phyloP scores from a whole-genome alignment of 352 stramenopile genomes.

The Globisporangium recalcitrans region DNA sequence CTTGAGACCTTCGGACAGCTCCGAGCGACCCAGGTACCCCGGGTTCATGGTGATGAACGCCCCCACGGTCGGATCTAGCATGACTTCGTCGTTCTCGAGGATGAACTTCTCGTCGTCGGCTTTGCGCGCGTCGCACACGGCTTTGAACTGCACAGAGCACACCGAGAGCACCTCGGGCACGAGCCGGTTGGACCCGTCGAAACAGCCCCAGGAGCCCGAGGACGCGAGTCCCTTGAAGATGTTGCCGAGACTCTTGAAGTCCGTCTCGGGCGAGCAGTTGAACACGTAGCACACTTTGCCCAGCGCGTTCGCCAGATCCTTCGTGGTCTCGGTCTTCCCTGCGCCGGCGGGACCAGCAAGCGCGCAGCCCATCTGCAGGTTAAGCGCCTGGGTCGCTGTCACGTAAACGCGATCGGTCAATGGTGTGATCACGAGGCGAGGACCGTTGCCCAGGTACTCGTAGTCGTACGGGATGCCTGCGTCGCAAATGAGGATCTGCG shows the following conservation, averaged over 20 bases:
- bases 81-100: constrained; percentile 93
- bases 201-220: constrained; percentile 94
- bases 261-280: constrained; percentile 95
- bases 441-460: constrained; percentile 95
- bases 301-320: constrained; percentile 92
- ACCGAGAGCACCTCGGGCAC: constrained; percentile 93
- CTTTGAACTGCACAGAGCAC: constrained; percentile 95
- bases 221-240: constrained; percentile 96
- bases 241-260: constrained; percentile 95
- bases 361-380: constrained; percentile 87
- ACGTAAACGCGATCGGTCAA: constrained; percentile 96
- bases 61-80: constrained; percentile 89
- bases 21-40: constrained; percentile 91
- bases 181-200: constrained; percentile 96
- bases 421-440: constrained; percentile 93
- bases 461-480: constrained; percentile 95
- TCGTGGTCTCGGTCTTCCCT: constrained; percentile 94
- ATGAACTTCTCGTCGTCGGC: constrained; percentile 91
- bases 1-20: constrained; percentile 94
- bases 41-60: constrained; percentile 98
- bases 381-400: constrained; percentile 92
- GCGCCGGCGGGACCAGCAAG: constrained; percentile 83
- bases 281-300: constrained; percentile 96
- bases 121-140: constrained; percentile 93
- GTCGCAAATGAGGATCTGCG: constrained; percentile 90